These are phyloP conservation scores for Pelagophyceae sp. DNA, from an alignment of 352 stramenopile species.

Conservation along the genomic window DNA sequence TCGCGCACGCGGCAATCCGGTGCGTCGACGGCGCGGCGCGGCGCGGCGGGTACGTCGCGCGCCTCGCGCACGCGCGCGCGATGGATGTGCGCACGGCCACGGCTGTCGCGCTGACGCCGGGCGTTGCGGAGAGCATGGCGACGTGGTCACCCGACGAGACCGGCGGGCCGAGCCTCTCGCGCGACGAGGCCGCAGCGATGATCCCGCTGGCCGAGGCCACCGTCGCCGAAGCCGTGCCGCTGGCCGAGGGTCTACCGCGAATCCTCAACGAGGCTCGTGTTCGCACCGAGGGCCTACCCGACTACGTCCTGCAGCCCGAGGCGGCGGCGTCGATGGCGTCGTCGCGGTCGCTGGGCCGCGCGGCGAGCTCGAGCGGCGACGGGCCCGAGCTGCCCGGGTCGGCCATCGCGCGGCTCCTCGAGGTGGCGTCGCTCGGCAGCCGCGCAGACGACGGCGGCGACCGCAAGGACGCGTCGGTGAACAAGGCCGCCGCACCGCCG, in stretches of 20 bases:
- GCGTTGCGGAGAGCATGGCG: not conserved
- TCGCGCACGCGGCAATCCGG: not conserved
- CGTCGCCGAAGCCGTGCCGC: not conserved
- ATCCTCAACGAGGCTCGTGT: not conserved
- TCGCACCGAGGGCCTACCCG: not conserved
- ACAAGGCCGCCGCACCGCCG: not conserved
- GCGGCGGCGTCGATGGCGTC: not conserved
- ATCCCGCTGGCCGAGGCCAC: not conserved
- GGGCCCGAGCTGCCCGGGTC: not conserved
- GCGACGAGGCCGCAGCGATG: not conserved
- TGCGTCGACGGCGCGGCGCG: not conserved
- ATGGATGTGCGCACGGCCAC: constrained; percentile 15
- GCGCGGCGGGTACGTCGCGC: not conserved
- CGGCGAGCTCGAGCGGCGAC: not conserved
- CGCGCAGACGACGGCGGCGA: not conserved
- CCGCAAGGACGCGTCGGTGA: not conserved
- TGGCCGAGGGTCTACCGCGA: not conserved
- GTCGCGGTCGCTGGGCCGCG: not conserved
- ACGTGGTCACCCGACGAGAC: not conserved
- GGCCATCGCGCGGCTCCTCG: not conserved
- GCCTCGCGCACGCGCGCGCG: not conserved
- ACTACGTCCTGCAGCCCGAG: not conserved
- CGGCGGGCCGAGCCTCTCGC: not conserved
- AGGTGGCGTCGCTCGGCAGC: not conserved
- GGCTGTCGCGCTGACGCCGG: not conserved